These are phyloP conservation scores for Aspergillus intermedius DNA, from an alignment of 2,329 filamentous ascomycete species.

Conservation along the genomic window DNA sequence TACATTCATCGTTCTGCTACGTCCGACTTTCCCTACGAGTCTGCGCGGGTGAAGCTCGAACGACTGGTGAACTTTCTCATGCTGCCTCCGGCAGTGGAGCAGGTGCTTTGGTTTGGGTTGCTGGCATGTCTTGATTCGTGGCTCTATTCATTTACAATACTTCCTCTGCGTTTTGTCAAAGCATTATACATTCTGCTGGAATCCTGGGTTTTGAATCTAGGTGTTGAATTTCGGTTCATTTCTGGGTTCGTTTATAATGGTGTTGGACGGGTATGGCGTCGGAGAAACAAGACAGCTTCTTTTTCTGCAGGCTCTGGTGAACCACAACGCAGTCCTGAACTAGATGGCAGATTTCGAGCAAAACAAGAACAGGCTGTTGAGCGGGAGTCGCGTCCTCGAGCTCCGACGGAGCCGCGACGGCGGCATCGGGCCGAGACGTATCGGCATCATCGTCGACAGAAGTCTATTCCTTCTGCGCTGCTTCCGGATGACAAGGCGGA, in stretches of 20 bases:
- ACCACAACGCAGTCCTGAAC: constrained; percentile 13
- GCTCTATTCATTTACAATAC: constrained; percentile 93
- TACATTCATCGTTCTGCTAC: constrained; percentile 56
- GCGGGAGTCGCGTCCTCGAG: constrained; percentile 15
- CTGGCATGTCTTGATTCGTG: constrained; percentile 91
- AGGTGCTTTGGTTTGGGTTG: constrained; percentile 78
- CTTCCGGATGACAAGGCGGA: constrained; percentile 91
- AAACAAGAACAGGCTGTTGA: constrained; percentile 14
- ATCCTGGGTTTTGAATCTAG: constrained; percentile 70
- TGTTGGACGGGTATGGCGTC: constrained; percentile 70
- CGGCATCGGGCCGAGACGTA: constrained; percentile 24
- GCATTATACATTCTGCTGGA: constrained; percentile 67
- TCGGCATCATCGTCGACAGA: constrained; percentile 62
- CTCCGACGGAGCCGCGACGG: constrained; percentile 16
- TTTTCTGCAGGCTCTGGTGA: constrained; percentile 6
- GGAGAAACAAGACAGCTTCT: constrained; percentile 29
- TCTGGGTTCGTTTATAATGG: constrained; percentile 73
- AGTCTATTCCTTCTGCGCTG: constrained; percentile 77
- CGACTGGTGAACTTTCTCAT: constrained; percentile 82
- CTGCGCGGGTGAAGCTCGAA: constrained; percentile 84
- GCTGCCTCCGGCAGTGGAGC: constrained; percentile 74
- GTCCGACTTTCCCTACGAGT: constrained; percentile 74
- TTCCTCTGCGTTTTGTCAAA: constrained; percentile 80
- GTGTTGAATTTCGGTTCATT: constrained; percentile 66
- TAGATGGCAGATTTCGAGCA: constrained; percentile 12